phyloP scores from a whole-genome alignment of 345 rosid genomes.

The Erysimum cheiranthoides region DNA sequence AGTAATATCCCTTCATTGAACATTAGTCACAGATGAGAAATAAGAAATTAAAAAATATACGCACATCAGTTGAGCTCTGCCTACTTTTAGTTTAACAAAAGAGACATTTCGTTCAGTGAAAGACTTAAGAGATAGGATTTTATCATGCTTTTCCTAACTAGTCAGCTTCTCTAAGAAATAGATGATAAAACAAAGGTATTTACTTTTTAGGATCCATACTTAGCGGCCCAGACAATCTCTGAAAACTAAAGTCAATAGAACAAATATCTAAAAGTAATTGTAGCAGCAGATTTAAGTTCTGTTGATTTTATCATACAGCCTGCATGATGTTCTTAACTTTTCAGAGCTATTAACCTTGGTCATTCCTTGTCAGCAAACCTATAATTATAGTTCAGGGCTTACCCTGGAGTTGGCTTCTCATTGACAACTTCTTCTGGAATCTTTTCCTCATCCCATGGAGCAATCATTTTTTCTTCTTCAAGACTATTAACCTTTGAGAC shows the following conservation, averaged over 20 bases:
- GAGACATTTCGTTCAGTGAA: not conserved
- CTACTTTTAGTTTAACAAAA: slow-evolving; percentile 7
- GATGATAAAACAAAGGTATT: not conserved
- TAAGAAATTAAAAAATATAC: slow-evolving; percentile 15
- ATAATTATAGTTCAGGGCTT: slow-evolving; percentile 39
- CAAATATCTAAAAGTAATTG: slow-evolving; percentile 7
- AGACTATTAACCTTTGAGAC: slow-evolving; percentile 60
- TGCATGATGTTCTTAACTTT: too few species aligned
- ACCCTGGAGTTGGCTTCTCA: slow-evolving; percentile 81
- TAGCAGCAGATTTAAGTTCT: too few species aligned
- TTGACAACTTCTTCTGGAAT: slow-evolving; percentile 84
- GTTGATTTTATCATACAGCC: too few species aligned
- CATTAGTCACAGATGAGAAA: slow-evolving; percentile 42
- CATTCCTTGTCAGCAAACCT: slow-evolving; percentile 22
- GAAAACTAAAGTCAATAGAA: slow-evolving; percentile 26
- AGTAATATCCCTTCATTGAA: slow-evolving; percentile 58
- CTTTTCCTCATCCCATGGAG: slow-evolving; percentile 88
- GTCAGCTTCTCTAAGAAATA: slow-evolving; percentile 23
- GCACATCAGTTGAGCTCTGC: slow-evolving; percentile 7
- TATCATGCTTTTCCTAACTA: slow-evolving; percentile 2
- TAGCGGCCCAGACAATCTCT: not conserved
- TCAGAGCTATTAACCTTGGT: not conserved
- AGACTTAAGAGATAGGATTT: slow-evolving; percentile 9
- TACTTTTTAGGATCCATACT: not conserved
- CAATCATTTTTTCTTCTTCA: slow-evolving; percentile 63